Evolutionary conservation across 805 yeast genomes (phyloP).

Genomic region (Metschnikowia matae): DNA sequence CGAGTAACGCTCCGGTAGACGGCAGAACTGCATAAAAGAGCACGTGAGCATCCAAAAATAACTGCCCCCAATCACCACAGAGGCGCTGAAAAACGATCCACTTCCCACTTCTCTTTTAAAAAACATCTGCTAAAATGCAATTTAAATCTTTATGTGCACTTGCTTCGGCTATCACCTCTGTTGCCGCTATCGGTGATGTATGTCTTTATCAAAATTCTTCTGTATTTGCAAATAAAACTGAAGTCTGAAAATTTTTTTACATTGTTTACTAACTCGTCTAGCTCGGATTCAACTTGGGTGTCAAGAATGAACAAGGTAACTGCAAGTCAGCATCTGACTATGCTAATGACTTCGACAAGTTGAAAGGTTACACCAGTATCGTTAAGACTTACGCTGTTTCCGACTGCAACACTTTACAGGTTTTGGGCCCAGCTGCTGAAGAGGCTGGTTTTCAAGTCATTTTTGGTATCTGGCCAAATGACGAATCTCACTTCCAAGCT

Average conservation of each 20-base stretch:
- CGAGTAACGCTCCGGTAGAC: background rate
- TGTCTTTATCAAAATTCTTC: slow-evolving; percentile 12
- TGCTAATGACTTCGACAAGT: slow-evolving; percentile 56
- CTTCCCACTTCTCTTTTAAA: background rate
- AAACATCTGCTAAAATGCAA: slow-evolving; percentile 26
- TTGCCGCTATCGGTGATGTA: slow-evolving; percentile 57
- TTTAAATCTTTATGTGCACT: slow-evolving; percentile 40
- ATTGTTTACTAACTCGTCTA: slow-evolving; percentile 12
- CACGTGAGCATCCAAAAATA: slow-evolving; percentile 10
- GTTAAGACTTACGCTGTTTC: slow-evolving; percentile 88
- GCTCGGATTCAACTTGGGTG: slow-evolving; percentile 68
- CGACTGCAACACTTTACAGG: slow-evolving; percentile 87
- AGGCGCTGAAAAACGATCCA: slow-evolving; percentile 1
- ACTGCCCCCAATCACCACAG: slow-evolving; percentile 2
- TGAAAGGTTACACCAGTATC: slow-evolving; percentile 56
- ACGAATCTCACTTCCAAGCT: slow-evolving; percentile 66
- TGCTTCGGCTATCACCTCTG: slow-evolving; percentile 48
- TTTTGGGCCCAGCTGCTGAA: slow-evolving; percentile 84
- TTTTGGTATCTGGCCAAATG: slow-evolving; percentile 93
- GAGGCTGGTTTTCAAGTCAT: slow-evolving; percentile 69
- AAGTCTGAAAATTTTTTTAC: background rate
- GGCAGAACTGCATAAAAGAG: background rate
- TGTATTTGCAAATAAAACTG: background rate
- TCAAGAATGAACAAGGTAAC: slow-evolving; percentile 63
- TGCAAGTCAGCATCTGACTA: slow-evolving; percentile 76